phyloP scores from a whole-genome alignment of 345 rosid species.

The Brassica cretica region DNA sequence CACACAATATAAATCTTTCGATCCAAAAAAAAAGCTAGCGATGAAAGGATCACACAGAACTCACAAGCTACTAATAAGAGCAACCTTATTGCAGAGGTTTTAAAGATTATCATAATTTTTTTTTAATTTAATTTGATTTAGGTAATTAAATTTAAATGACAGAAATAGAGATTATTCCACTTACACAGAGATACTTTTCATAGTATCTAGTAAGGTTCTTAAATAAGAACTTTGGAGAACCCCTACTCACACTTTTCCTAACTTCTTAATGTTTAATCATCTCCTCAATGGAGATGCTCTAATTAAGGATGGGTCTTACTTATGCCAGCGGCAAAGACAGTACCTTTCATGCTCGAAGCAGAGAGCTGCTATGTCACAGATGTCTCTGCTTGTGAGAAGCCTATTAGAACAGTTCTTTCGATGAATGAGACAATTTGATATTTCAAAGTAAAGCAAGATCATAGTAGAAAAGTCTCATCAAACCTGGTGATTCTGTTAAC shows the following conservation, averaged over 20 bases:
- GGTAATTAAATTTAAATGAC: no score
- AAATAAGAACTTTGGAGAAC: no score
- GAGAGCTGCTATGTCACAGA: constrained; percentile 86
- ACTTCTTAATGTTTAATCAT: no score
- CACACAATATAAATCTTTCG: not conserved
- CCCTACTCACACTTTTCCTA: no score
- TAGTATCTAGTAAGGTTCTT: no score
- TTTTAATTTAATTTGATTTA: no score
- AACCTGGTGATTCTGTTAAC: constrained; percentile 73
- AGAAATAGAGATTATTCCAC: no score
- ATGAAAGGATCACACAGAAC: not conserved
- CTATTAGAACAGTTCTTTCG: constrained; percentile 38
- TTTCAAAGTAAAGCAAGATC: constrained; percentile 7
- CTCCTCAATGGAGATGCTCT: no score
- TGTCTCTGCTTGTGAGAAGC: constrained; percentile 61
- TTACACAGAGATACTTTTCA: no score
- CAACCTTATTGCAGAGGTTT: no score
- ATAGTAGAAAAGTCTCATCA: constrained; percentile 4
- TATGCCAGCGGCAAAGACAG: not conserved
- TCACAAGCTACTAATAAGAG: constrained; percentile 9
- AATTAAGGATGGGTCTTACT: not conserved
- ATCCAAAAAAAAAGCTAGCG: not conserved
- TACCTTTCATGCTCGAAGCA: constrained; percentile 80
- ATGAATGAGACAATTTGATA: not conserved
- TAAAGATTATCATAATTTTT: no score